phyloP scores from a whole-genome alignment of 2,329 filamentous ascomycete genomes.

The Xylaria multiplex region DNA sequence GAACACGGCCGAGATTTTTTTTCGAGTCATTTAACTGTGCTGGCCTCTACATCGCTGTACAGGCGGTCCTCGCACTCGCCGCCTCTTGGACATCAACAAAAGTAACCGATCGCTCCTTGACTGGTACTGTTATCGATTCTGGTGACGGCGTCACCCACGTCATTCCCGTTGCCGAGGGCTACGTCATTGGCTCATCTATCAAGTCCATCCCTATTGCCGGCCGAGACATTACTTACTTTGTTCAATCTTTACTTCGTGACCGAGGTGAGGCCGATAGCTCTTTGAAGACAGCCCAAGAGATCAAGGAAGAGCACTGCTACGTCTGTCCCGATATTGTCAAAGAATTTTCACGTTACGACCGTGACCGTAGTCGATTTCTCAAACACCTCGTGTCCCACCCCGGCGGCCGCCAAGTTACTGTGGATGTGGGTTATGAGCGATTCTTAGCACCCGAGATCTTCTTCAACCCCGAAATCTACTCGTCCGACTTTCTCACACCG shows the following conservation, averaged over 20 bases:
- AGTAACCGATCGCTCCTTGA: constrained; percentile 93
- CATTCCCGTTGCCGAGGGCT: constrained; percentile 97
- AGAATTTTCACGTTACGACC: constrained; percentile 94
- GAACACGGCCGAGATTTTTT: constrained; percentile 99
- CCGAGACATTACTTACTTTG: constrained; percentile 98
- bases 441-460: constrained; percentile 99
- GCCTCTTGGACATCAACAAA: constrained; percentile 99
- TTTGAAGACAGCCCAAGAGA: constrained; percentile 95
- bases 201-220: constrained; percentile 99
- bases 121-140: constrained; percentile 97
- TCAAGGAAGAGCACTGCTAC: constrained; percentile 99
- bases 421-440: constrained; percentile 97
- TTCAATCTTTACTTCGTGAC: constrained; percentile 94
- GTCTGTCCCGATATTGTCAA: constrained; percentile 99
- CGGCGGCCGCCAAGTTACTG: constrained; percentile 82
- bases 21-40: constrained; percentile 99
- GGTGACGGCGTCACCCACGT: constrained; percentile 99
- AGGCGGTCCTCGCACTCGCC: constrained; percentile 94
- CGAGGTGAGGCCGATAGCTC: constrained; percentile 96
- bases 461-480: constrained; percentile 99
- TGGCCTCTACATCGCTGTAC: constrained; percentile 97
- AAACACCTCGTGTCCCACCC: constrained; percentile 89
- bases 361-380: constrained; percentile 88
- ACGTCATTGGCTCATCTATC: constrained; percentile 98
- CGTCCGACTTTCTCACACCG: constrained; percentile 96